phyloP scores from a whole-genome alignment of 306 rosid species.

The Dalbergia oliveri region DNA sequence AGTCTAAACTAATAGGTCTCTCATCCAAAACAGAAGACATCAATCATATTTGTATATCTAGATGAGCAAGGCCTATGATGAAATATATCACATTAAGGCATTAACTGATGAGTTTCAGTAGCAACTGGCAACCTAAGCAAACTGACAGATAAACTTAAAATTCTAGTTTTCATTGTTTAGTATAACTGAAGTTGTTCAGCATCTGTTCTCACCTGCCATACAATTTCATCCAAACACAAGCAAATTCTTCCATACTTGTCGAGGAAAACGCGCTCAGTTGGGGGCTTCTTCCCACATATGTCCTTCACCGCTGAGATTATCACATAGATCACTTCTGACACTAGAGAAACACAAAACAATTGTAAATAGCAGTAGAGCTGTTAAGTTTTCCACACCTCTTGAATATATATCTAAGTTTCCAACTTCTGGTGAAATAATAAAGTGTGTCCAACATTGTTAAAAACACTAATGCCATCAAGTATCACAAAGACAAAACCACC shows the following conservation, averaged over 20 bases:
- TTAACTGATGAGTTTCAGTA: background rate
- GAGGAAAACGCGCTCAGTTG: slow-evolving; percentile 89
- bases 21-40: slow-evolving; percentile 10
- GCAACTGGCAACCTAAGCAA: slow-evolving; percentile 20
- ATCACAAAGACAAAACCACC: background rate
- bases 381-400: slow-evolving; percentile 5
- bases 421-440: background rate
- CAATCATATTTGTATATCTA: slow-evolving; percentile 10
- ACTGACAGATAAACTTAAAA: background rate
- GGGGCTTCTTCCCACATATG: slow-evolving; percentile 80
- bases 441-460: background rate
- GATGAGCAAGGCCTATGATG: slow-evolving; percentile 22
- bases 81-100: background rate
- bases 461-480: background rate
- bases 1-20: slow-evolving; percentile 8
- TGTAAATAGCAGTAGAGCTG: slow-evolving; percentile 2
- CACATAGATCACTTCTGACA: slow-evolving; percentile 89
- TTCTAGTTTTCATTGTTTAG: background rate
- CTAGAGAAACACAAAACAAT: slow-evolving; percentile 54
- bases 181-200: background rate
- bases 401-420: background rate
- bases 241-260: slow-evolving; percentile 97
- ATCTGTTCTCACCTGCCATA: slow-evolving; percentile 79
- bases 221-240: slow-evolving; percentile 91
- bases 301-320: slow-evolving; percentile 93